A percentile compares a stretch with the other conserved stretches of the same genome.
These are phyloP conservation scores for Polychaeton citri DNA, from an alignment of 2,329 filamentous ascomycete genomes.

Conservation along the genomic window DNA sequence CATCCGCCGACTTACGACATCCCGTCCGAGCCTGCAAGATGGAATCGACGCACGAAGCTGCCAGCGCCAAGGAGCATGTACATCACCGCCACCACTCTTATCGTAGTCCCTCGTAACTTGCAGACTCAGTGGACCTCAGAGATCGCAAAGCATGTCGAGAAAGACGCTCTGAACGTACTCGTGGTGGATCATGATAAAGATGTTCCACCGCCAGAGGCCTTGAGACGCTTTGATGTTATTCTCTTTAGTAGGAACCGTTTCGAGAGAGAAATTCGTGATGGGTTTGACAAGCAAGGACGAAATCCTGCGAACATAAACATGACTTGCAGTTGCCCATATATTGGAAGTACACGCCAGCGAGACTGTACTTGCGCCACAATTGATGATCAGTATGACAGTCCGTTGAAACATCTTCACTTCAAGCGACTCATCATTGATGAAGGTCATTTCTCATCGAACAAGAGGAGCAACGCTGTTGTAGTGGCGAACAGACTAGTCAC, in stretches of 20 bases:
- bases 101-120: slow-evolving; percentile 74
- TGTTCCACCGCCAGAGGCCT: slow-evolving; percentile 39
- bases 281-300: slow-evolving; percentile 33
- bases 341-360: slow-evolving; percentile 28
- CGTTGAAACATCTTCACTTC: slow-evolving; percentile 63
- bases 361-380: slow-evolving; percentile 32
- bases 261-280: slow-evolving; percentile 49
- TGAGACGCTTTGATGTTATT: slow-evolving; percentile 60
- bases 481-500: slow-evolving; percentile 39
- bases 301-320: slow-evolving; percentile 9
- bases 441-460: slow-evolving; percentile 70
- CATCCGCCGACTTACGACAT: slow-evolving; percentile 27
- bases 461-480: slow-evolving; percentile 44
- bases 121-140: slow-evolving; percentile 74
- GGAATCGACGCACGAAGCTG: slow-evolving; percentile 28
- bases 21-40: slow-evolving; percentile 24
- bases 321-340: slow-evolving; percentile 28
- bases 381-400: slow-evolving; percentile 39
- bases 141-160: slow-evolving; percentile 60
- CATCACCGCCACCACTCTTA: slow-evolving; percentile 56
- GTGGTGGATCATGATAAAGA: slow-evolving; percentile 42
- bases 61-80: slow-evolving; percentile 39
- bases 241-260: slow-evolving; percentile 65
- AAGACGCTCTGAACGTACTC: slow-evolving; percentile 45
- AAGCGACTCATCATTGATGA: slow-evolving; percentile 86